These are phyloP conservation scores for Cordyceps fumosorosea DNA, from an alignment of 2,329 filamentous ascomycete species.

Conservation along the genomic window DNA sequence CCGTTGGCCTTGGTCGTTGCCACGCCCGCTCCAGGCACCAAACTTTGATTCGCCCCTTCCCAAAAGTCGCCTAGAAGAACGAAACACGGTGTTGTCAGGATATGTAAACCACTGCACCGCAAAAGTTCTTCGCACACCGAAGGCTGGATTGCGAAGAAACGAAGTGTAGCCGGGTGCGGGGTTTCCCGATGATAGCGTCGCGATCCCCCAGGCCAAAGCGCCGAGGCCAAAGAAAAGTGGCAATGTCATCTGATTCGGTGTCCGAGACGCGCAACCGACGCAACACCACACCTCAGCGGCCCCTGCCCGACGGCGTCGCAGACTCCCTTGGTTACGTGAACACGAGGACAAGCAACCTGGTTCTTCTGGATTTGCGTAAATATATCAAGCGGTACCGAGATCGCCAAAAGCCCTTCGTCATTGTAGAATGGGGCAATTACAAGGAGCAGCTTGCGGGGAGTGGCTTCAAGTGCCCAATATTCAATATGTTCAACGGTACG, in stretches of 20 bases:
- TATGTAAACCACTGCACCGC: no score
- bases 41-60: not conserved
- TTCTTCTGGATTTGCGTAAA: no score
- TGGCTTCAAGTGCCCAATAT: no score
- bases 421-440: no score
- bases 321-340: not conserved
- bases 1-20: not conserved
- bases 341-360: no score
- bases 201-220: slow-evolving; percentile 2
- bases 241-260: slow-evolving; percentile 2
- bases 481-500: no score
- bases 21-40: not conserved
- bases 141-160: not conserved
- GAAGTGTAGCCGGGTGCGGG: not conserved
- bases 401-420: no score
- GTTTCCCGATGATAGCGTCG: slow-evolving; percentile 3
- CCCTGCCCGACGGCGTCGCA: not conserved
- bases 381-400: no score
- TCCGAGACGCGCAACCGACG: not conserved
- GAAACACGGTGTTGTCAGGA: not conserved
- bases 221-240: not conserved
- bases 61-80: no score
- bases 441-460: no score
- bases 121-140: not conserved
- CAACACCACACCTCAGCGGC: not conserved